phyloP scores from a whole-genome alignment of 1,139 yeast genomes.

The Saccharomyces hybrid region DNA sequence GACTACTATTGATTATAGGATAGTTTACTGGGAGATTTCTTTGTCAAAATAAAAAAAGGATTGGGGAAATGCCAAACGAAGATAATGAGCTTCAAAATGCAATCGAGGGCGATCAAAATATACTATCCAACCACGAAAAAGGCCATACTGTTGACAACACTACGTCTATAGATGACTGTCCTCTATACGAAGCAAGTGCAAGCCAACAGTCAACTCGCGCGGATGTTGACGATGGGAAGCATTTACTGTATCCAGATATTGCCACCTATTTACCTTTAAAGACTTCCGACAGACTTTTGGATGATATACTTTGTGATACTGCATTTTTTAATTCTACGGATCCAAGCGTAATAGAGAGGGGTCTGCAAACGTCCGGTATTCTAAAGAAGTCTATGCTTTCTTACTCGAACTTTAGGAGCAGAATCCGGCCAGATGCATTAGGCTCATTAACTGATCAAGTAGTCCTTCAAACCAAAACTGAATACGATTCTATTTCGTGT shows the following conservation, averaged over 20 bases:
- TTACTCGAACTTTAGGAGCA: constrained; percentile 27
- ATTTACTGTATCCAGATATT: constrained; percentile 30
- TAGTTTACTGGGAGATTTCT: not conserved
- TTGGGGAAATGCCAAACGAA: not conserved
- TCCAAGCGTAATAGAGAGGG: constrained; percentile 11
- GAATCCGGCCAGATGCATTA: constrained; percentile 19
- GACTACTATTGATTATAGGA: not conserved
- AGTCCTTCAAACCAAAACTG: constrained; percentile 22
- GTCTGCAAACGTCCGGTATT: constrained; percentile 20
- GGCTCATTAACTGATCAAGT: constrained; percentile 29
- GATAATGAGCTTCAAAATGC: not conserved
- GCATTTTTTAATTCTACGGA: constrained; percentile 11
- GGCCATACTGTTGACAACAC: no score
- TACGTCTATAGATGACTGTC: not conserved
- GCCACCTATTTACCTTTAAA: constrained; percentile 37
- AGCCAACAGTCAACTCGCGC: not conserved
- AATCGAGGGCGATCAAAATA: not conserved
- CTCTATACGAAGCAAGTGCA: not conserved
- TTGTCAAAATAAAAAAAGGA: not conserved
- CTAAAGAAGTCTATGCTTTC: constrained; percentile 24
- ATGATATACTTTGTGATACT: constrained; percentile 43
- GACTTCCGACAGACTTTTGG: constrained; percentile 57
- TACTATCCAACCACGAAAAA: not conserved
- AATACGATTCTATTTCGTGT: constrained; percentile 26
- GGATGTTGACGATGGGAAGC: constrained; percentile 22